A percentile compares a stretch with the other conserved stretches of the same genome.
phyloP scores from a whole-genome alignment of 2,329 filamentous ascomycete species.

The Aureobasidium namibiae region DNA sequence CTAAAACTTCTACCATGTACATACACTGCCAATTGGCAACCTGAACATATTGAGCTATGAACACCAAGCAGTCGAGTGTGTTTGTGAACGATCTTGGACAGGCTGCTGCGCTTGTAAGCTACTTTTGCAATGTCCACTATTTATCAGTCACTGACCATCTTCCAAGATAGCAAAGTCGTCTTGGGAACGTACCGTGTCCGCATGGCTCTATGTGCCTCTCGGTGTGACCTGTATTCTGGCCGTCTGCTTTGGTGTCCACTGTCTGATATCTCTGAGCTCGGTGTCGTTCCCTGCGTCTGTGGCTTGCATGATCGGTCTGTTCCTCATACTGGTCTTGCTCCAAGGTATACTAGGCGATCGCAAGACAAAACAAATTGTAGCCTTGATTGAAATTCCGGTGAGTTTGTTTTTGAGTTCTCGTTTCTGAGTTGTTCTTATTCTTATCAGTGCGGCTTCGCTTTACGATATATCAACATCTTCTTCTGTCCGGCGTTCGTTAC shows the following conservation, averaged over 20 bases:
- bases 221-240: slow-evolving; percentile 32
- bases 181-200: slow-evolving; percentile 19
- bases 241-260: slow-evolving; percentile 34
- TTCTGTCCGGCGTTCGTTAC: slow-evolving; percentile 54
- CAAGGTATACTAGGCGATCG: slow-evolving; percentile 42
- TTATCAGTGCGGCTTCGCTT: slow-evolving; percentile 46
- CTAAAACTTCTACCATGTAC: not conserved
- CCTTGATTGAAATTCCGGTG: slow-evolving; percentile 47
- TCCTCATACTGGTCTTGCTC: slow-evolving; percentile 40
- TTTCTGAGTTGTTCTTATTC: slow-evolving; percentile 15
- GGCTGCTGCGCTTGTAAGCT: slow-evolving; percentile 7
- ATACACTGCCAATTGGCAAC: not conserved
- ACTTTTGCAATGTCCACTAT: too few relatives aligned
- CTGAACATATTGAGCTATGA: not conserved
- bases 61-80: not conserved
- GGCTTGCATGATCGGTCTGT: slow-evolving; percentile 49
- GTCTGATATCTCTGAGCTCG: slow-evolving; percentile 35
- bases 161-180: slow-evolving; percentile 28
- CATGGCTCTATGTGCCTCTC: slow-evolving; percentile 46
- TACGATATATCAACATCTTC: slow-evolving; percentile 52
- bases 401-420: not conserved
- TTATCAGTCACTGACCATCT: not conserved
- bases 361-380: slow-evolving; percentile 41
- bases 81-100: slow-evolving; percentile 4
- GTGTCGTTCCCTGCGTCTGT: slow-evolving; percentile 54